A percentile compares a stretch with the other conserved stretches of the same genome.
phyloP scores from a whole-genome alignment of 1,139 yeast species.

The Yamadazyma blattariae region DNA sequence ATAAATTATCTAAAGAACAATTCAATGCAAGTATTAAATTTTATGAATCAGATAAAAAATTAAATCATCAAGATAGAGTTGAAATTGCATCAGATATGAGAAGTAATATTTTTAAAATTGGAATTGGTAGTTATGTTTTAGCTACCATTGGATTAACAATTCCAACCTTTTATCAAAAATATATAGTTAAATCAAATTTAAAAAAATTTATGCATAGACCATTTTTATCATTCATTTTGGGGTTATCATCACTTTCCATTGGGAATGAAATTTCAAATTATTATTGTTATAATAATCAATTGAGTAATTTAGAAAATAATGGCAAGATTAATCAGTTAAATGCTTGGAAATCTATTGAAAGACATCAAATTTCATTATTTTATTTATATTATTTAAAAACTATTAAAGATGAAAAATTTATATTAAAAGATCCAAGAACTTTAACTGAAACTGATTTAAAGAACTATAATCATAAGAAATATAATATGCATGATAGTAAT shows the following conservation, averaged over 20 bases:
- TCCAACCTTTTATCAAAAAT: constrained; percentile 24
- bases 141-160: constrained; percentile 24
- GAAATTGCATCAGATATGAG: constrained; percentile 31
- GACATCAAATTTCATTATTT: constrained; percentile 34
- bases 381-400: constrained; percentile 35
- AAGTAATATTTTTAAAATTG: constrained; percentile 23
- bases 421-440: constrained; percentile 37
- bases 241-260: constrained; percentile 25
- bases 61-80: constrained; percentile 29
- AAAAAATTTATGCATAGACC: constrained; percentile 25
- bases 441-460: constrained; percentile 18
- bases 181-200: constrained; percentile 4
- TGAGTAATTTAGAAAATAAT: constrained; percentile 5
- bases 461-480: constrained; percentile 23
- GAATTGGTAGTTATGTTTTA: constrained; percentile 24
- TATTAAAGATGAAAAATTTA: constrained; percentile 31
- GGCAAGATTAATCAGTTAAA: constrained; percentile 15
- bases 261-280: constrained; percentile 24
- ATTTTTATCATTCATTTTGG: constrained; percentile 31
- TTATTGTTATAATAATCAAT: constrained; percentile 22
- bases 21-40: constrained; percentile 38
- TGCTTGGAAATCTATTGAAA: constrained; percentile 40
- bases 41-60: constrained; percentile 41
- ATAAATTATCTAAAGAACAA: constrained; percentile 31
- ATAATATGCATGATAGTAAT: neutral